Evolutionary conservation across 177 flowering plant species (phyloP), one percentile per base, ranked within the genome.

Genomic region (Vitis hybrid): DNA sequence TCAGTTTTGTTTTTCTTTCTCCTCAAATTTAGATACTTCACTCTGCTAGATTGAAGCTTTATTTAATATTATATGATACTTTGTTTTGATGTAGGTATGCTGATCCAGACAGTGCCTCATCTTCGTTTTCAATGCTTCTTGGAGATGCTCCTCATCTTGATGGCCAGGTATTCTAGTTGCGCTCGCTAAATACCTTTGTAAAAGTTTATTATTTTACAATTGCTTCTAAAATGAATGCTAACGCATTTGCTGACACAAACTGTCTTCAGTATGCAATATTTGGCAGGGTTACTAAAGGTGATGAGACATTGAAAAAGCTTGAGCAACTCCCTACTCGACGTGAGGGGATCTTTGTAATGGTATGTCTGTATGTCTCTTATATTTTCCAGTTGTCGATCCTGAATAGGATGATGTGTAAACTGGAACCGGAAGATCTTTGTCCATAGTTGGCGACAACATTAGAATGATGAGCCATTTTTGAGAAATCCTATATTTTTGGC

Each of bases 121-220:
- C 97, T 22, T 94, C 98, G 10, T 95, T 95, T 73, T 95, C 99
- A 53, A 91, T 95, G 26, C 98, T 95, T 80, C 92, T 93, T 53
- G 97, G 98, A 19, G 86, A 95, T 86, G 98, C 98, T n/a, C 99
- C 99, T 76, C 99, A 95, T 79, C 99, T 93, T 61, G 96, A 95
- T 85, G 81, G 89, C 45, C 73, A 87, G 89, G 97, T 92, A 72
- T 61, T 71, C 9, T 70, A 73, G 61, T 56, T 45, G 9, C 12
- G 12, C 45, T 39, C 45, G 59, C 14, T 11, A 15, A 66, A 55
- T 26, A 50, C 34, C 8, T n/a, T 50, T 63, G 20, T 3, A 29
- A 63, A 51, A 15, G 61, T 52, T 54, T 16, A 16, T 62, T 62
- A 5, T 31, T 60, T 65, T 7, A 55, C 45, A 29, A 45, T 68